Evolutionary conservation across 305 asterid species (phyloP).

Genomic region (Ilex paraguariensis): DNA sequence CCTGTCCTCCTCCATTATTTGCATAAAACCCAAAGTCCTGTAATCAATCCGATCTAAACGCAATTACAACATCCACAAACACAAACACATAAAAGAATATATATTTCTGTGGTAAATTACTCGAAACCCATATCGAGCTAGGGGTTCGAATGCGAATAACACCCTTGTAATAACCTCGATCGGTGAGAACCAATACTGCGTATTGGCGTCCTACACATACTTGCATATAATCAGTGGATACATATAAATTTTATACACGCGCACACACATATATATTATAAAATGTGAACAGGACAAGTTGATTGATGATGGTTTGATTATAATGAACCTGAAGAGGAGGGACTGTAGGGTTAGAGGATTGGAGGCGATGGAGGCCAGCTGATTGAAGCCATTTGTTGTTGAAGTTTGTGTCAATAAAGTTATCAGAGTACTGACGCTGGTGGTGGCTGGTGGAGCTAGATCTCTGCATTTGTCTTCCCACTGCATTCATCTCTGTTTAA

Average conservation of each 20-base stretch:
- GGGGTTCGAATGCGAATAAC: no score
- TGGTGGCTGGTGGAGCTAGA: slow-evolving; percentile 27
- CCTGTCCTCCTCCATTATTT: slow-evolving; percentile 16
- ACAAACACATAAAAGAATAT: not conserved
- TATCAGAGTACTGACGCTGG: slow-evolving; percentile 22
- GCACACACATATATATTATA: no score
- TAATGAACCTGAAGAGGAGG: slow-evolving; percentile 33
- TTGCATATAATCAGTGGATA: no score
- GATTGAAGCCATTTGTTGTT: slow-evolving; percentile 43
- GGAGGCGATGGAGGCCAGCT: slow-evolving; percentile 40
- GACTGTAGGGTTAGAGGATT: slow-evolving; percentile 26
- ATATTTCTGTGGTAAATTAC: no score
- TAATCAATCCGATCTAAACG: slow-evolving; percentile 1
- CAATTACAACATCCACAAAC: not conserved
- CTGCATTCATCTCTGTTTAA: slow-evolving; percentile 12
- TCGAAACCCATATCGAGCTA: no score
- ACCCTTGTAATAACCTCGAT: no score
- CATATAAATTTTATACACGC: no score
- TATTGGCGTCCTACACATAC: no score
- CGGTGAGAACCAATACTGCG: no score
- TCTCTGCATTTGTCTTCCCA: slow-evolving; percentile 31
- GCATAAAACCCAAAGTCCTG: slow-evolving; percentile 35
- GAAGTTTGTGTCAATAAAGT: slow-evolving; percentile 30
- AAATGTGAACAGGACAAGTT: not conserved
- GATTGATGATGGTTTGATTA: not conserved